These are phyloP conservation scores for Metschnikowia henanensis DNA, from an alignment of 805 yeast genomes.

Conservation along the genomic window DNA sequence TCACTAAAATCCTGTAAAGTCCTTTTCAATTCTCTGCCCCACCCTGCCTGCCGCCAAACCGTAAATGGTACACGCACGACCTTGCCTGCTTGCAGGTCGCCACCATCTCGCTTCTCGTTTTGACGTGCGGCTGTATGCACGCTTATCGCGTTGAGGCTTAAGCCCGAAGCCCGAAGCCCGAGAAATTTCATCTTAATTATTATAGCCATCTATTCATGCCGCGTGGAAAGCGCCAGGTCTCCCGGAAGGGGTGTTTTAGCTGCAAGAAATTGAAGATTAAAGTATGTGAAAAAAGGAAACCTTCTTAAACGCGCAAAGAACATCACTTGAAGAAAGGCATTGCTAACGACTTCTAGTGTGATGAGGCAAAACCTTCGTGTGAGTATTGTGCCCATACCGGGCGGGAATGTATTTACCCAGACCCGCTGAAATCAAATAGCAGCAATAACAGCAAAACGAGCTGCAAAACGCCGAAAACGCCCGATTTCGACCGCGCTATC, in stretches of 20 bases:
- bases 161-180: neutral
- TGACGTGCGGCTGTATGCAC: neutral
- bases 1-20: too few relatives aligned
- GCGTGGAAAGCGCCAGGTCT: constrained; percentile 6
- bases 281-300: constrained; percentile 25
- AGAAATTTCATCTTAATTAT: neutral
- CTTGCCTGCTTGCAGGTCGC: too few relatives aligned
- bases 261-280: constrained; percentile 33
- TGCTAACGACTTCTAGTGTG: constrained; percentile 22
- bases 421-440: too few relatives aligned
- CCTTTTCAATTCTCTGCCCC: too few relatives aligned
- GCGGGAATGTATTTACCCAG: constrained; percentile 26
- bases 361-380: constrained; percentile 32
- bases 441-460: neutral
- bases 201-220: constrained; percentile 1
- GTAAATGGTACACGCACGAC: too few relatives aligned
- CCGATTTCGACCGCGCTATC: neutral
- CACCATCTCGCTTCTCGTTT: neutral
- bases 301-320: too few relatives aligned
- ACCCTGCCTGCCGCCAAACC: too few relatives aligned
- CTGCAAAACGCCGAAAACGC: too few relatives aligned
- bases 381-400: constrained; percentile 33
- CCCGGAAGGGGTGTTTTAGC: constrained; percentile 30
- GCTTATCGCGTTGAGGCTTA: neutral
- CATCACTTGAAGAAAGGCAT: too few relatives aligned